Evolutionary conservation across 495 filamentous ascomycete genomes (phyloP).

Genomic region (Trichoderma asperelloides): DNA sequence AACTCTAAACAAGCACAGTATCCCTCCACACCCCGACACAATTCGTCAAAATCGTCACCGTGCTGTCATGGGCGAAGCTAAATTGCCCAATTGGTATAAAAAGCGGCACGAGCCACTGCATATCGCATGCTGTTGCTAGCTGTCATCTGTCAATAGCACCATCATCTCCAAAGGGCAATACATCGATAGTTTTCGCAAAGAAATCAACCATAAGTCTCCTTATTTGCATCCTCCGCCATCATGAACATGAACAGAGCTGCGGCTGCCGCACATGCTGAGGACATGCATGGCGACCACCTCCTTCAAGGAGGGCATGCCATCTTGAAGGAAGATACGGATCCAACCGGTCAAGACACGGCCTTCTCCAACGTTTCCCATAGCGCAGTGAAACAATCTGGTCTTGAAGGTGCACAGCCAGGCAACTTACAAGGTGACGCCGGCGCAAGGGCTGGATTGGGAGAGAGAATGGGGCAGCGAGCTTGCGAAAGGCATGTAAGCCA

Average conservation of each 20-base stretch:
- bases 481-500: neutral
- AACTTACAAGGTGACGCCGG: neutral
- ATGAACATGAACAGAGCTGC: neutral
- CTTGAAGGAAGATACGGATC: neutral
- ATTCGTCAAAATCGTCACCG: neutral
- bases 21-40: neutral
- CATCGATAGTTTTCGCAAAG: neutral
- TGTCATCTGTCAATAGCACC: neutral
- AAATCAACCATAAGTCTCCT: neutral
- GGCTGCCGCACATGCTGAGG: neutral
- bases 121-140: too few species aligned
- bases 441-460: neutral
- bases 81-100: neutral
- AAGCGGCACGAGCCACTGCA: neutral
- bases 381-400: neutral
- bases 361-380: neutral
- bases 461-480: neutral
- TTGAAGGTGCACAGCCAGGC: neutral
- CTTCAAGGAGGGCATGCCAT: neutral
- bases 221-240: neutral
- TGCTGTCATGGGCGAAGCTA: neutral
- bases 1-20: neutral
- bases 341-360: neutral
- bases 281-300: neutral
- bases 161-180: neutral